Percentiles rank a stretch among this genome's conserved stretches.
Conservation (phyloP, 148 eudicot genomes). For the Silene uniflora region DNA sequence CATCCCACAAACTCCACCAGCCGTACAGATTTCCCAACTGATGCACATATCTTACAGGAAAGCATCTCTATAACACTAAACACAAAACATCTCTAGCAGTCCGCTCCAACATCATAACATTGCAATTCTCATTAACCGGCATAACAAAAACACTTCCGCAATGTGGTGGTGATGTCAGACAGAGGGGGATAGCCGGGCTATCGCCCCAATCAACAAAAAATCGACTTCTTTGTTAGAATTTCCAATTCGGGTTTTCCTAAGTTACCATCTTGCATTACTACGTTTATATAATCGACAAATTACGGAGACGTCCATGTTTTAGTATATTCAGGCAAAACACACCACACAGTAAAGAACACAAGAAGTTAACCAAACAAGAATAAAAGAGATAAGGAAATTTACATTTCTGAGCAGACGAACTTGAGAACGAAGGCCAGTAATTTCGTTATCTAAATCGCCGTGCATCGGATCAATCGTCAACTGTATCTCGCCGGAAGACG, state of each 20-base stretch:
- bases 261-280: too few species aligned
- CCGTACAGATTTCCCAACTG: too few species aligned
- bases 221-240: too few species aligned
- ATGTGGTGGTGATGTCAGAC: background rate
- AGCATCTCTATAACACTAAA: too few species aligned
- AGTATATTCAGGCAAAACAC: background rate
- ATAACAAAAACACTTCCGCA: background rate
- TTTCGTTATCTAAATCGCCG: slow-evolving; percentile 76
- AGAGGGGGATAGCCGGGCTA: background rate
- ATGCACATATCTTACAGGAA: too few species aligned
- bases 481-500: slow-evolving; percentile 67
- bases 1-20: too few species aligned
- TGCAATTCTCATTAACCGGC: background rate
- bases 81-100: too few species aligned
- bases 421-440: slow-evolving; percentile 68
- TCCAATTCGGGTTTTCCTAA: too few species aligned
- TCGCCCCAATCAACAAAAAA: too few species aligned
- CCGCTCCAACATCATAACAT: background rate
- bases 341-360: background rate
- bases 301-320: background rate
- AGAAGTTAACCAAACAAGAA: background rate
- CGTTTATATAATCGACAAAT: background rate
- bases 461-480: slow-evolving; percentile 81
- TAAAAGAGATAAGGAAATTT: background rate
- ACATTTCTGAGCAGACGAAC: slow-evolving; percentile 72